These are phyloP conservation scores for Ophiosphaerella herpotricha DNA, from an alignment of 2,329 filamentous ascomycete genomes.

Conservation along the genomic window DNA sequence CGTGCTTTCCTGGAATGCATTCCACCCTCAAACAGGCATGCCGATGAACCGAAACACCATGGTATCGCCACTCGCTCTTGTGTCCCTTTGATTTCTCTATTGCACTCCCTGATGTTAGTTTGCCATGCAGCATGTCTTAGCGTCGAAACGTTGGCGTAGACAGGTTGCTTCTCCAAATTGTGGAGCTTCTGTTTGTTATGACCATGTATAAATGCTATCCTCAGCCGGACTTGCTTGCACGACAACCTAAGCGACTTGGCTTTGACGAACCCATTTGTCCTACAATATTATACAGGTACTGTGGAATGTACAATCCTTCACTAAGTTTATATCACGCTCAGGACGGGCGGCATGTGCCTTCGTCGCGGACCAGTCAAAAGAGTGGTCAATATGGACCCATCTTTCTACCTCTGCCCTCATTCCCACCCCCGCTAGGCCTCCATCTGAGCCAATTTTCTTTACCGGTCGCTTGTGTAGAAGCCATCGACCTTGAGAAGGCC, in stretches of 20 bases:
- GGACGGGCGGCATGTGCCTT: constrained; percentile 15
- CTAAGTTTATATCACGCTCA: constrained; percentile 10
- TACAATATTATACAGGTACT: constrained; percentile 22
- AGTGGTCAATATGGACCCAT: not conserved
- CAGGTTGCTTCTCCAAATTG: constrained; percentile 9
- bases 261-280: constrained; percentile 10
- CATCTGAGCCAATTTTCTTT: constrained; percentile 10
- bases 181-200: constrained; percentile 3
- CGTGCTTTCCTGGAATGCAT: constrained; percentile 31
- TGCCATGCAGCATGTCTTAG: constrained; percentile 16
- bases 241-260: constrained; percentile 10
- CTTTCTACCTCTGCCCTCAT: constrained; percentile 1
- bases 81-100: constrained; percentile 29
- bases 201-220: constrained; percentile 21
- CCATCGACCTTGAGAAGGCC: constrained; percentile 22
- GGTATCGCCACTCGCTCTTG: constrained; percentile 27
- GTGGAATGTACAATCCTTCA: constrained; percentile 6
- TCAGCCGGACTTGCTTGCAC: constrained; percentile 14
- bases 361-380: constrained; percentile 3
- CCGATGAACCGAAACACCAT: constrained; percentile 17
- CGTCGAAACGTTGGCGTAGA: constrained; percentile 9
- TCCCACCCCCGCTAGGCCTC: constrained; percentile 13
- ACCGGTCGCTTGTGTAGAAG: constrained; percentile 11
- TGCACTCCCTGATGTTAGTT: constrained; percentile 23
- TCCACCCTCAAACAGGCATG: constrained; percentile 23